Base-by-base conservation (phyloP, 305 asterid species). In the Nicotiana rustica region DNA sequence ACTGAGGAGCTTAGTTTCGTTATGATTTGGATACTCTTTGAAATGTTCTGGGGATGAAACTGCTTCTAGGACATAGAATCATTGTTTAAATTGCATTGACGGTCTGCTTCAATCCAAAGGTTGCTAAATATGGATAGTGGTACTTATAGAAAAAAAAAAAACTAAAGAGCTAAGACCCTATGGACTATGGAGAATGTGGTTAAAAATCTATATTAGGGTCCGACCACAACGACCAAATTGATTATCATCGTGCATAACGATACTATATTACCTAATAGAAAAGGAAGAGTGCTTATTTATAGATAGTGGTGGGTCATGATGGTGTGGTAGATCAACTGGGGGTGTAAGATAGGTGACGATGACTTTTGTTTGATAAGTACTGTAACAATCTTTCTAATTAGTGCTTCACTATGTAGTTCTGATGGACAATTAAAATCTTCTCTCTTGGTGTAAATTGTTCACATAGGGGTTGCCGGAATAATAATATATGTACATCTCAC, bases 41-140 rank as follows among this genome's bases (percentile, higher is more conserved):
- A 75, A 49, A 52, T 75, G 3, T 15, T 52, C 64, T 75, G 35
- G 80, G 80, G 41, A 73, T 73, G 49, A 21, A 49, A 73, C 41
- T 52, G 10, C 15, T 29, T 75, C 29, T 52, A 38, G 65, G 65
- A 29, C 65, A 52, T 29, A 49, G 62, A 49, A 47, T 73, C 80
- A 52, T 52, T 75, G 33, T 36, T 25, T 29, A 15, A 29, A 75
- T 17, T 6, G 6, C 64, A 25, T 75, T 52, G 33, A 75, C 44
- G 1, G 17, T 29, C 29, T 25, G 47, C 65, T 75, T 75, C 64
- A 52, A 15, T 29, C 44, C 10, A 13, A 75, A 75, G 80, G 65
- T 52, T 29, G 79, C 62, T 71, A 44, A 44, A 49, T 49, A 10
- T 49, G 13, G 47, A 52, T 52, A 75, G 29, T 49, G 79, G 57